These are phyloP conservation scores for Physocladia obscura DNA, from an alignment of 192 early-diverging fungal species.

Conservation along the genomic window DNA sequence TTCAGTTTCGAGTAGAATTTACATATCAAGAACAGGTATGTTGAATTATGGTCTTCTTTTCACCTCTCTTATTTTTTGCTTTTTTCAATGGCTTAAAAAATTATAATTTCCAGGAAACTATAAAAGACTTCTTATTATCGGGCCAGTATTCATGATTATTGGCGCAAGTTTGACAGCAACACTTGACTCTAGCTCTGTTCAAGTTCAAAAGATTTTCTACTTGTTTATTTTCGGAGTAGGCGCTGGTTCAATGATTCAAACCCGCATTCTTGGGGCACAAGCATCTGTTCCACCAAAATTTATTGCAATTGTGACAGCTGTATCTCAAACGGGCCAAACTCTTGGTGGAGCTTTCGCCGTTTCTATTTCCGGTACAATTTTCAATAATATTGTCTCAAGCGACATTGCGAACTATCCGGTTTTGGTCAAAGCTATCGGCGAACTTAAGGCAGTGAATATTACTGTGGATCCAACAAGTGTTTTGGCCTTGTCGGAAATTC, in stretches of 20 bases:
- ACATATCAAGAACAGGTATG: conserved; percentile 17
- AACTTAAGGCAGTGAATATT: background rate
- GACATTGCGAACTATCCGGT: conserved; percentile 28
- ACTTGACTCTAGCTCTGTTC: conserved; percentile 47
- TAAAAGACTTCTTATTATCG: conserved; percentile 56
- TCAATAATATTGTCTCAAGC: conserved; percentile 51
- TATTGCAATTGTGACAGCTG: conserved; percentile 56
- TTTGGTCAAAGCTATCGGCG: background rate
- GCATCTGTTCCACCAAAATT: conserved; percentile 58
- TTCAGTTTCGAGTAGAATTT: conserved; percentile 2
- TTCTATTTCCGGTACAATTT: conserved; percentile 55
- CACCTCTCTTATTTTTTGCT: no score
- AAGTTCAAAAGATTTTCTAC: conserved; percentile 53
- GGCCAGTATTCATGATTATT: conserved; percentile 53
- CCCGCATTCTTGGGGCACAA: conserved; percentile 67
- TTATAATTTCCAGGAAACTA: conserved; percentile 41
- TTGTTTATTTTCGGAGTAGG: conserved; percentile 70
- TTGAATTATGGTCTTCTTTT: conserved; percentile 47
- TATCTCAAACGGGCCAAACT: conserved; percentile 40
- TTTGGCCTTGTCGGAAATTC: background rate
- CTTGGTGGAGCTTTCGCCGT: conserved; percentile 57
- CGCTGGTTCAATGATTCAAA: conserved; percentile 68
- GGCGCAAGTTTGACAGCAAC: conserved; percentile 63
- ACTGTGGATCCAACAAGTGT: background rate
- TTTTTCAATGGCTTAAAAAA: conserved; percentile 9